Conservation (phyloP, 2,329 filamentous ascomycete species). For the Emmonsiellopsis sp. region DNA sequence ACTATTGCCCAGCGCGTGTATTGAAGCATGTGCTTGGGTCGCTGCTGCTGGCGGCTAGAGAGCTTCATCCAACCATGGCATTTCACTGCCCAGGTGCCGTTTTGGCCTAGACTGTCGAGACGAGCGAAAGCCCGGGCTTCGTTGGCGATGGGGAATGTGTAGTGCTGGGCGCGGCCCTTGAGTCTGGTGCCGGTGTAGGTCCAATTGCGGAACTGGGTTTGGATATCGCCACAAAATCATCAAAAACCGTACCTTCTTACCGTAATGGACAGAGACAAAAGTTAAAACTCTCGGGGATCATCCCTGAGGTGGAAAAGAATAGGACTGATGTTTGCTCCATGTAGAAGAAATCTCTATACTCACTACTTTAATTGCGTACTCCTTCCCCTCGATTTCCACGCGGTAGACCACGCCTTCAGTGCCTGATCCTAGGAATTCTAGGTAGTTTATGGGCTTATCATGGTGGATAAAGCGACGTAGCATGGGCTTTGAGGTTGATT, state of each 20-base stretch:
- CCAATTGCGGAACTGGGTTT: too few relatives aligned
- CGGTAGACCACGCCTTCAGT: conserved; percentile 6
- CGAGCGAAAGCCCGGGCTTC: conserved; percentile 1
- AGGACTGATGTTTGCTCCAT: too few relatives aligned
- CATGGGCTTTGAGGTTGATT: conserved; percentile 3
- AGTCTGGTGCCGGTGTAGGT: too few relatives aligned
- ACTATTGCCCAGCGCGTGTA: conserved; percentile 2
- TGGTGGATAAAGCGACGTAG: conserved; percentile 11
- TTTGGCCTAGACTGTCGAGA: conserved; percentile 1
- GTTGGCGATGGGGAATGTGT: conserved; percentile 1
- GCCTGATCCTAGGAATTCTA: conserved; percentile 2
- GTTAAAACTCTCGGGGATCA: too few relatives aligned
- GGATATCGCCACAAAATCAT: too few relatives aligned
- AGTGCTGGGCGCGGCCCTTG: not conserved
- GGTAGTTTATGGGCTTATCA: conserved; percentile 3
- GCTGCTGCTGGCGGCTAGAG: not conserved
- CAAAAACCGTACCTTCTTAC: too few relatives aligned
- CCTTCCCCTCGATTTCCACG: conserved; percentile 1
- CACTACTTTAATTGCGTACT: conserved; percentile 9
- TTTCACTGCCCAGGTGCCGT: conserved; percentile 2
- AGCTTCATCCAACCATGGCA: conserved; percentile 3
- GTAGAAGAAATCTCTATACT: not conserved
- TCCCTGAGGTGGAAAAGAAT: too few relatives aligned
- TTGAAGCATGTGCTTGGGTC: not conserved
- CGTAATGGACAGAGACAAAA: too few relatives aligned